Evolutionary conservation across 305 asterid species (phyloP).

Genomic region (Fraxinus ornus): DNA sequence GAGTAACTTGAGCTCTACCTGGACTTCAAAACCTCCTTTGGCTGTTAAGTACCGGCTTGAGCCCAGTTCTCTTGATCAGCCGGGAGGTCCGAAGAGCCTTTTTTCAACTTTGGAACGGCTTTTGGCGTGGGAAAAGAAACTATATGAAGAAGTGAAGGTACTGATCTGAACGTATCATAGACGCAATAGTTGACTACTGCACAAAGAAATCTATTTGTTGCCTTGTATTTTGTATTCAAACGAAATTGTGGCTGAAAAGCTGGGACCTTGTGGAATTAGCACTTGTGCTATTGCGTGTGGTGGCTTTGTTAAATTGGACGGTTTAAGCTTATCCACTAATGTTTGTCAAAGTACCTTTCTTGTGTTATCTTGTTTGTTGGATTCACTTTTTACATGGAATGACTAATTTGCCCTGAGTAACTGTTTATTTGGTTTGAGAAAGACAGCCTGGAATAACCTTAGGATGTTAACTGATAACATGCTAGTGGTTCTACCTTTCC

Average conservation of each 20-base stretch:
- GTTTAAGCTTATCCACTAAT: constrained; percentile 31
- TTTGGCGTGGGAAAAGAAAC: constrained; percentile 94
- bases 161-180: constrained; percentile 31
- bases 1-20: constrained; percentile 85
- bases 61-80: constrained; percentile 54
- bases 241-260: constrained; percentile 25
- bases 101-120: constrained; percentile 89
- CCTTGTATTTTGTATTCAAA: constrained; percentile 19
- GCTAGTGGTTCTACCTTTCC: constrained; percentile 42
- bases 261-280: constrained; percentile 22
- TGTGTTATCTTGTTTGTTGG: constrained; percentile 32
- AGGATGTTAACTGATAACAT: constrained; percentile 39
- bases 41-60: constrained; percentile 78
- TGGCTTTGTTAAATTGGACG: constrained; percentile 31
- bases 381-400: constrained; percentile 27
- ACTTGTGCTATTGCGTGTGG: constrained; percentile 29
- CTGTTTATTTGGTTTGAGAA: constrained; percentile 31
- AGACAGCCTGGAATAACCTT: constrained; percentile 44
- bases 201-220: constrained; percentile 20
- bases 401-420: constrained; percentile 30
- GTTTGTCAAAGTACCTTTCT: constrained; percentile 29
- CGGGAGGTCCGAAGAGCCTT: constrained; percentile 70
- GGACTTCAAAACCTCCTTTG: constrained; percentile 92
- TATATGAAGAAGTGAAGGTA: constrained; percentile 96
- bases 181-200: constrained; percentile 34